Evolutionary conservation across 140 eudicot genomes (phyloP).

Genomic region (Flaveria floridana): DNA sequence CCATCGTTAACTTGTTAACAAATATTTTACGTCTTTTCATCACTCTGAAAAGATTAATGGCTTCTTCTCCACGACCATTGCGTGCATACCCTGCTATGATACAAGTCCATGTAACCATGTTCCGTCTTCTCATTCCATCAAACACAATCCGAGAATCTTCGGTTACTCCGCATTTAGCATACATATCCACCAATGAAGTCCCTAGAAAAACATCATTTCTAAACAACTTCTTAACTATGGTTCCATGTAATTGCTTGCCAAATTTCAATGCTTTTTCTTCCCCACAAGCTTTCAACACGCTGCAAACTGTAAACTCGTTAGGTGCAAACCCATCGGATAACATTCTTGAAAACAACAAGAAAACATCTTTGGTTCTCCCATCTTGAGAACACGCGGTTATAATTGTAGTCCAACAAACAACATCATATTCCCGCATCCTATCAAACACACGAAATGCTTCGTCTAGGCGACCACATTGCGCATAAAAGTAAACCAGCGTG

Average conservation of each 20-base stretch:
- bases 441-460: conserved; percentile 54
- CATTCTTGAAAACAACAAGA: conserved; percentile 53
- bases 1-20: conserved; percentile 65
- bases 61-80: conserved; percentile 64
- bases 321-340: conserved; percentile 53
- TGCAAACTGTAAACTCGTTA: conserved; percentile 74
- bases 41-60: conserved; percentile 56
- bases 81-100: conserved; percentile 88
- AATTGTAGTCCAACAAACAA: conserved; percentile 76
- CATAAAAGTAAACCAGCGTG: conserved; percentile 56
- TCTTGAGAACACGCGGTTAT: conserved; percentile 82
- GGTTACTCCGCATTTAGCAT: conserved; percentile 78
- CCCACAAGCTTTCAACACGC: conserved; percentile 78
- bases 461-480: conserved; percentile 57
- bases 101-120: conserved; percentile 81
- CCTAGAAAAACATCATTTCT: conserved; percentile 61
- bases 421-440: conserved; percentile 57
- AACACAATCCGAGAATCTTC: conserved; percentile 58
- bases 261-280: conserved; percentile 63
- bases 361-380: conserved; percentile 52
- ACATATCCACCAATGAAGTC: conserved; percentile 79
- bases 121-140: conserved; percentile 75
- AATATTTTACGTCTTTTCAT: conserved; percentile 68
- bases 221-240: conserved; percentile 52
- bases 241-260: conserved; percentile 72